A percentile compares a stretch with the other conserved stretches of the same genome.
Conservation (phyloP, 208 protist genomes). For the Porcisia hertigi region DNA sequence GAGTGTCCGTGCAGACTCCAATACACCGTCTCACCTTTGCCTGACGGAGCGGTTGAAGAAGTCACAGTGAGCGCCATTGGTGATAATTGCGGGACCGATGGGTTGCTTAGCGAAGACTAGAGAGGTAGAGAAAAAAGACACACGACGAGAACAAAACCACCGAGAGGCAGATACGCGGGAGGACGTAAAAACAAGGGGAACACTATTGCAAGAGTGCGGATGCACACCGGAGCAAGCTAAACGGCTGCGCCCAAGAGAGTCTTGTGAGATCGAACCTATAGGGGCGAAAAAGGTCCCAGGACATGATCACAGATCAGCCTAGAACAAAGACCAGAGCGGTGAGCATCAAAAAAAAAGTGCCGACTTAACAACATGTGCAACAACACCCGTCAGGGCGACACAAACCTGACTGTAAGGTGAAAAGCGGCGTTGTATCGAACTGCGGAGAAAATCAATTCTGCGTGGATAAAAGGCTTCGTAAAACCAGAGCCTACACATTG, state of each 20-base stretch:
- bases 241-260: not conserved
- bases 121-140: not conserved
- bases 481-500: no score
- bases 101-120: not conserved
- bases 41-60: conserved; percentile 15
- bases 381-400: not conserved
- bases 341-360: not conserved
- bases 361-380: not conserved
- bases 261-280: not conserved
- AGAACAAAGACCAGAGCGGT: not conserved
- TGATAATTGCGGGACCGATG: not conserved
- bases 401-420: not conserved
- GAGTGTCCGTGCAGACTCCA: conserved; percentile 74
- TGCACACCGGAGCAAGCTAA: not conserved
- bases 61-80: conserved; percentile 45
- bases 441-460: no score
- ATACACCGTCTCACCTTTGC: conserved; percentile 3
- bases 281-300: not conserved
- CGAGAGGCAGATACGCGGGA: no score
- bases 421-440: no score
- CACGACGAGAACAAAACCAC: not conserved
- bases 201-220: not conserved
- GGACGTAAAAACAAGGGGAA: not conserved
- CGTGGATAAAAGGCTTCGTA: no score
- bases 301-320: not conserved